A percentile compares a stretch with the other conserved stretches of the same genome.
These are phyloP conservation scores for Cotoneaster glaucophyllus DNA, from an alignment of 306 rosid species.

Conservation along the genomic window DNA sequence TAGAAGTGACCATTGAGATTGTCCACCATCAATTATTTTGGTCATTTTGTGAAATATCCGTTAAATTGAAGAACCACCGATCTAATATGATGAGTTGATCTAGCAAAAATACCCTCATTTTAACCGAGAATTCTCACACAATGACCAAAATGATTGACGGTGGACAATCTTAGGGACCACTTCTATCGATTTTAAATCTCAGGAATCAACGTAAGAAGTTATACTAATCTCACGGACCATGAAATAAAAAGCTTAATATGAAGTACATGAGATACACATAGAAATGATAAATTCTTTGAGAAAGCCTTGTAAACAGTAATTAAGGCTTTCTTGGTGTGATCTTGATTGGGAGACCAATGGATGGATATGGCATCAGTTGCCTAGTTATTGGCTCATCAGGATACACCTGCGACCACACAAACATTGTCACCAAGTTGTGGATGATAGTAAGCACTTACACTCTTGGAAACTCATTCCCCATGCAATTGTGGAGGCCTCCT, in stretches of 20 bases:
- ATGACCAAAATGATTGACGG: too few species aligned
- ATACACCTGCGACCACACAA: constrained; percentile 35
- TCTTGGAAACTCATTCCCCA: constrained; percentile 51
- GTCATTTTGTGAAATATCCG: too few species aligned
- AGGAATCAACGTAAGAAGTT: too few species aligned
- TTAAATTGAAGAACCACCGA: too few species aligned
- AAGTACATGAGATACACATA: background rate
- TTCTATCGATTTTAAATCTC: too few species aligned
- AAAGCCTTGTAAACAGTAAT: background rate
- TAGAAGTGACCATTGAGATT: rapidly evolving
- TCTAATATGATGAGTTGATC: too few species aligned
- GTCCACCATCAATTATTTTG: too few species aligned
- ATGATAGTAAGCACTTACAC: constrained; percentile 37
- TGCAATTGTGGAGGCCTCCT: constrained; percentile 37
- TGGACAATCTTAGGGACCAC: too few species aligned
- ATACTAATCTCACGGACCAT: too few species aligned
- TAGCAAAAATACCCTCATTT: too few species aligned
- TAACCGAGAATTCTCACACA: rapidly evolving
- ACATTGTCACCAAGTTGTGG: constrained; percentile 40
- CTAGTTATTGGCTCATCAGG: constrained; percentile 36
- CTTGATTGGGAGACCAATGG: constrained; percentile 44
- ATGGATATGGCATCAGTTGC: constrained; percentile 47
- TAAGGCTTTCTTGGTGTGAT: constrained; percentile 23
- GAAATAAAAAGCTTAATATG: too few species aligned
- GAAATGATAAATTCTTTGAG: too few species aligned